Percentiles rank a stretch among this genome's conserved stretches.
These are phyloP conservation scores for Salix suchowensis DNA, from an alignment of 345 rosid species.

Conservation along the genomic window DNA sequence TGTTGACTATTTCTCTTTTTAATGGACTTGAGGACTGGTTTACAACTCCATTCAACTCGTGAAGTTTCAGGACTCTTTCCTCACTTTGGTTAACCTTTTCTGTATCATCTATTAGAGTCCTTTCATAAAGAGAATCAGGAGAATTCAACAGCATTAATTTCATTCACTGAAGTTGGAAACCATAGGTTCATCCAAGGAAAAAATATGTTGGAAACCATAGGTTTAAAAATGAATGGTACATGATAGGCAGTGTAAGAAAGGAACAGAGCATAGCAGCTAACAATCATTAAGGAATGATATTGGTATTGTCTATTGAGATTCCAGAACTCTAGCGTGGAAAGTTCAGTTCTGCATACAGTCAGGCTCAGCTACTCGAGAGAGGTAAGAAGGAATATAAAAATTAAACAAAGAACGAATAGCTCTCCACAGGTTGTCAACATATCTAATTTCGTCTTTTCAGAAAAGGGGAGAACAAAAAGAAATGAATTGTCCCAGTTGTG, in stretches of 20 bases:
- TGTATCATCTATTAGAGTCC: conserved; percentile 21
- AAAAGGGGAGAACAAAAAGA: background rate
- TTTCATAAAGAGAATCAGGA: conserved; percentile 17
- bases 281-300: background rate
- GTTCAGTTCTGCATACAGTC: background rate
- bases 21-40: conserved; percentile 40
- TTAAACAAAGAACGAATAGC: background rate
- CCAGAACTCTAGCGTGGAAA: background rate
- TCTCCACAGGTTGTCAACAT: too few species aligned
- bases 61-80: conserved; percentile 31
- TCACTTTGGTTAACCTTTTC: conserved; percentile 23
- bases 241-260: background rate
- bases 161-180: background rate
- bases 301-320: background rate
- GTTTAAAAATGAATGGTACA: background rate
- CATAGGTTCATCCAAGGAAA: background rate
- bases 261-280: background rate
- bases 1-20: conserved; percentile 41
- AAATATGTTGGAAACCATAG: background rate
- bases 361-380: background rate
- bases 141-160: conserved; percentile 24
- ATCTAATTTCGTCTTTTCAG: background rate
- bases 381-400: background rate
- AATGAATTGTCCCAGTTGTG: background rate
- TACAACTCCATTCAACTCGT: conserved; percentile 29